These are phyloP conservation scores for Babesia bigemina DNA, from an alignment of 169 alveolate species.

Conservation along the genomic window DNA sequence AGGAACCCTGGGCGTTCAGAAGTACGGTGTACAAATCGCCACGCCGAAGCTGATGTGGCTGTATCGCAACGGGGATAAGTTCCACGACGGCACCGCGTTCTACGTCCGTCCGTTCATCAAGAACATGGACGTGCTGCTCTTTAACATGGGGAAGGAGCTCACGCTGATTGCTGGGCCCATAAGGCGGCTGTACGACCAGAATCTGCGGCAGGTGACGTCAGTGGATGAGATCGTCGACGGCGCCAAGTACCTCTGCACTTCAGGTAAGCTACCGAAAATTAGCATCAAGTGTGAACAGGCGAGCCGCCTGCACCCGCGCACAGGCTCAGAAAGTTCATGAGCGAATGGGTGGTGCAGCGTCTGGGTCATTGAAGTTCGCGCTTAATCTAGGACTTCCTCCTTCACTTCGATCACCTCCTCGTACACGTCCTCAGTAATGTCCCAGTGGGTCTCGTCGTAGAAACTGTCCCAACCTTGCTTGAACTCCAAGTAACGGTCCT, in stretches of 20 bases:
- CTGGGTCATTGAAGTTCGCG: conserved; percentile 2
- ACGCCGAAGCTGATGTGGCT: conserved; percentile 87
- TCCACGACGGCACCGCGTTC: conserved; percentile 84
- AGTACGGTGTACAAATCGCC: conserved; percentile 82
- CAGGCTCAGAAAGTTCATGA: conserved; percentile 78
- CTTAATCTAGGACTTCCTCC: conserved; percentile 65
- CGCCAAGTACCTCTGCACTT: conserved; percentile 86
- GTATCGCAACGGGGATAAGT: conserved; percentile 88
- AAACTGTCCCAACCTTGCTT: conserved; percentile 71
- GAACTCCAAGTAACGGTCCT: conserved; percentile 64
- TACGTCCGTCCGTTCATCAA: conserved; percentile 80
- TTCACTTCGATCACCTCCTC: conserved; percentile 64
- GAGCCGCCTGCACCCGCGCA: conserved; percentile 87
- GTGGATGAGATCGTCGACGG: conserved; percentile 86
- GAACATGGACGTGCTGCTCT: conserved; percentile 74
- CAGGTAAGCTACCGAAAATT: conserved; percentile 68
- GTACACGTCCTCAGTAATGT: conserved; percentile 61
- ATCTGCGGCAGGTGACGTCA: conserved; percentile 72
- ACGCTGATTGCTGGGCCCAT: conserved; percentile 87
- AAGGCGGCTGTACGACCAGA: conserved; percentile 84
- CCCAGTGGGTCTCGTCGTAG: conserved; percentile 73
- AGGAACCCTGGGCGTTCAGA: conserved; percentile 82
- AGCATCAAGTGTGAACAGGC: conserved; percentile 61
- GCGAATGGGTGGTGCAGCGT: conserved; percentile 81
- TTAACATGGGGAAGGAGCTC: conserved; percentile 77